Conservation (phyloP, 805 yeast species). For the Suhomyces sp. region DNA sequence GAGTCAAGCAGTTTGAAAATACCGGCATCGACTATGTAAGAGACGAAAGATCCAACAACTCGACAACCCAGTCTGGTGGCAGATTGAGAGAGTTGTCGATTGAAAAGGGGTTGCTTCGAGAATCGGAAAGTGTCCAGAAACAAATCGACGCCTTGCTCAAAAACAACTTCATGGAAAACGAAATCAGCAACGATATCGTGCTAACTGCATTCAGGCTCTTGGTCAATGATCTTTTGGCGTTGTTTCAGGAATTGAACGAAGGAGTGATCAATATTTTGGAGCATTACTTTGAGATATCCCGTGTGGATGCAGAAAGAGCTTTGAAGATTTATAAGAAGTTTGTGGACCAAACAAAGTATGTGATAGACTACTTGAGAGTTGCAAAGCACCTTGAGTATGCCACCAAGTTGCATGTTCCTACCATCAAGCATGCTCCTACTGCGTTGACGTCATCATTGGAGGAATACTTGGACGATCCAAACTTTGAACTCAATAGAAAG, state of each 20-base stretch:
- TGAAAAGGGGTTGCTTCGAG: constrained; percentile 78
- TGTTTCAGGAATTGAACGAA: constrained; percentile 89
- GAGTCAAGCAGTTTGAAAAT: constrained; percentile 66
- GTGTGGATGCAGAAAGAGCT: constrained; percentile 81
- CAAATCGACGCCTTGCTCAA: constrained; percentile 75
- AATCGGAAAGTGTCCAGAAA: constrained; percentile 77
- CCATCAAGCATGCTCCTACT: constrained; percentile 95
- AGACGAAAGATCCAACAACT: constrained; percentile 52
- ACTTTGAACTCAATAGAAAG: constrained; percentile 73
- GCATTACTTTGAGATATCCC: constrained; percentile 91
- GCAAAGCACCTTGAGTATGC: constrained; percentile 87
- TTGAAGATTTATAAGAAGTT: constrained; percentile 79
- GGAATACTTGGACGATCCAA: constrained; percentile 84
- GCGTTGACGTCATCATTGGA: constrained; percentile 82
- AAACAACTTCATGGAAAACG: constrained; percentile 74
- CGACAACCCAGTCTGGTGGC: constrained; percentile 49
- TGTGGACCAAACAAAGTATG: constrained; percentile 81
- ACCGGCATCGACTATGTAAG: constrained; percentile 76
- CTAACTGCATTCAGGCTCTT: constrained; percentile 82
- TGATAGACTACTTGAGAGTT: constrained; percentile 79
- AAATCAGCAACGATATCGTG: constrained; percentile 78
- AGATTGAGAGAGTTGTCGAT: constrained; percentile 62
- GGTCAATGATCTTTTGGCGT: constrained; percentile 81
- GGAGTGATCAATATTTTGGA: constrained; percentile 93
- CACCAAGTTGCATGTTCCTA: constrained; percentile 89